phyloP scores from a whole-genome alignment of 306 rosid genomes.

The Spatholobus suberectus region DNA sequence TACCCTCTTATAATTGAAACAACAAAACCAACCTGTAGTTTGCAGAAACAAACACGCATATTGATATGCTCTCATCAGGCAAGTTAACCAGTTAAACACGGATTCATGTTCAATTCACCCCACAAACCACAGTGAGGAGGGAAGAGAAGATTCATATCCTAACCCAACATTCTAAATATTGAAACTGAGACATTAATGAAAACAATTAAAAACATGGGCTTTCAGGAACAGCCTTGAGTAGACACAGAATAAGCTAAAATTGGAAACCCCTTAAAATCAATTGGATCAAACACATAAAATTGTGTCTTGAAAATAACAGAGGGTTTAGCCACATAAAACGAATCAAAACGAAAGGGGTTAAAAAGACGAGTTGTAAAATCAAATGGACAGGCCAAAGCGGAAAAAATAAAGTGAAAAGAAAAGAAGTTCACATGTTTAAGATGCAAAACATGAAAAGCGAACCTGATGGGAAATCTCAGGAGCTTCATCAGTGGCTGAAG shows the following conservation, averaged over 20 bases:
- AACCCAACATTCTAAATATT: slow-evolving; percentile 28
- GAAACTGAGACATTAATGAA: slow-evolving; percentile 21
- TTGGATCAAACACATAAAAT: slow-evolving; percentile 7
- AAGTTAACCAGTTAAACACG: slow-evolving; percentile 1
- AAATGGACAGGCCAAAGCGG: background rate
- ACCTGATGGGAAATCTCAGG: slow-evolving; percentile 49
- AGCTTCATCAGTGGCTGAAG: slow-evolving; percentile 31
- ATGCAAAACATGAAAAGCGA: background rate
- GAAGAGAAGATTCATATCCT: slow-evolving; percentile 27
- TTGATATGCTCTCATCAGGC: background rate
- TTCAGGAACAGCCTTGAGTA: slow-evolving; percentile 25
- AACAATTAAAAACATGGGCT: slow-evolving; percentile 10
- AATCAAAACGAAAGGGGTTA: slow-evolving; percentile 1
- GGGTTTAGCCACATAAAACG: background rate
- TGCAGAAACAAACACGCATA: slow-evolving; percentile 11
- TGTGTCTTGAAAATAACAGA: background rate
- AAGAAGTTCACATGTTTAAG: background rate
- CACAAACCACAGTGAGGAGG: background rate
- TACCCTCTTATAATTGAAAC: background rate
- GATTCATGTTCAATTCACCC: slow-evolving; percentile 7
- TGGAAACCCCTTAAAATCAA: slow-evolving; percentile 31
- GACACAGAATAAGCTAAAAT: slow-evolving; percentile 28
- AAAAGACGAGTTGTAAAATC: slow-evolving; percentile 6
- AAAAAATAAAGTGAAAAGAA: slow-evolving; percentile 11
- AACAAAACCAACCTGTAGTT: slow-evolving; percentile 11